Evolutionary conservation across 1,139 yeast genomes (phyloP), one percentile per base, ranked within the genome.

Genomic region (Suhomyces atakaporum): DNA sequence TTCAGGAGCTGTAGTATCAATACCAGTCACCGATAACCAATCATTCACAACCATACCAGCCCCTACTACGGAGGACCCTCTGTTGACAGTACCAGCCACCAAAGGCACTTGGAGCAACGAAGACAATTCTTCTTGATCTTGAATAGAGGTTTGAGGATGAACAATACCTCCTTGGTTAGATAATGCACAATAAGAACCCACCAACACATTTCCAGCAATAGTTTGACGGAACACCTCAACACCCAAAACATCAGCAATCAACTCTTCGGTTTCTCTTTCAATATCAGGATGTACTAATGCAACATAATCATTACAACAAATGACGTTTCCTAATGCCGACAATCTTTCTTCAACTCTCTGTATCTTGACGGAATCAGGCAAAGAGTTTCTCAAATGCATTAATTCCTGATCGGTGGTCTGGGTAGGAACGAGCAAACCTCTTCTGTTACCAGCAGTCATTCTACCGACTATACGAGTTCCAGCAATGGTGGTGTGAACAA

Each of bases 221-320:
- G 98, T 94, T 69, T 92, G 98, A 70, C 98, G 84, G 78, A 94
- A 94, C 28, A 94, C 99, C 67, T 94, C 99, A 36, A 94, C 99
- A 42, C 98, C 98, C 45, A 94, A 75, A n/a, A 90, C 96, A 66
- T 94, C 99, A 31, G 98, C 96, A 59, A 94, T 94, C 54, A 94
- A 74, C 69, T 94, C 99, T 70, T 94, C 99, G 36, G 98, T 94
- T 67, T 94, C 99, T 61, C 98, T 83, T 73, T 94, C 98, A 49
- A 94, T 88, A 69, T 94, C 99, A 36, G 99, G 99, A 65, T 94
- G 99, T 35, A 94, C 98, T 47, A 94, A 75, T 3, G 99, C 99
- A 53, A 94, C 98, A 62, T 94, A 94, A 66, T 94, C 99, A 67
- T 94, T 94, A 70, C 98, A 92, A 66, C 98, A 92, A 57, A 94